Evolutionary conservation across 345 rosid genomes (phyloP).

Genomic region (Psidium friedrichsthalianum): DNA sequence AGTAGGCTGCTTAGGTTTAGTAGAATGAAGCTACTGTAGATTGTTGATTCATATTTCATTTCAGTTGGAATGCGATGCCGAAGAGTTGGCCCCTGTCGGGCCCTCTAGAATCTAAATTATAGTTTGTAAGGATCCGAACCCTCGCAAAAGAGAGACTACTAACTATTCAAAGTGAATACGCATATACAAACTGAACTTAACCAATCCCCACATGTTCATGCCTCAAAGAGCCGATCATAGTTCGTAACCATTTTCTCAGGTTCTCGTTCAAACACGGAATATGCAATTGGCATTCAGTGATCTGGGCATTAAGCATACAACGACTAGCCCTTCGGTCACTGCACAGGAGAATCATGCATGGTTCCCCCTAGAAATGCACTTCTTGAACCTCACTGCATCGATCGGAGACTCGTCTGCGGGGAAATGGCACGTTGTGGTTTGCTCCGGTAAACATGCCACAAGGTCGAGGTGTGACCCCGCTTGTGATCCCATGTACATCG

Average conservation of each 20-base stretch:
- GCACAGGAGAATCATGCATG: slow-evolving; percentile 1
- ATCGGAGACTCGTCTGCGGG: slow-evolving; percentile 53
- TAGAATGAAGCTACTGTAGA: background rate
- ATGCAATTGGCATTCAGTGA: background rate
- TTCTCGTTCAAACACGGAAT: background rate
- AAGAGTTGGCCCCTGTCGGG: background rate
- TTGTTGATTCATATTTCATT: no score
- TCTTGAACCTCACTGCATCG: slow-evolving; percentile 47
- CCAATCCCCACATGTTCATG: background rate
- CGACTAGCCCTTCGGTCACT: background rate
- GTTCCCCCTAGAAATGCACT: slow-evolving; percentile 29
- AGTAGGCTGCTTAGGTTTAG: background rate
- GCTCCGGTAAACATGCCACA: slow-evolving; percentile 40
- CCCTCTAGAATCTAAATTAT: background rate
- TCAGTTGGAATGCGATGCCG: background rate
- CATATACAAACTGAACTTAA: background rate
- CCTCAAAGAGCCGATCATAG: background rate
- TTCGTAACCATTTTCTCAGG: background rate
- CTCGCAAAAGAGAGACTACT: background rate
- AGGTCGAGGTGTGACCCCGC: slow-evolving; percentile 41
- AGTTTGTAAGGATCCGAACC: background rate
- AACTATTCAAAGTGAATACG: background rate
- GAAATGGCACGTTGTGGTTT: slow-evolving; percentile 40
- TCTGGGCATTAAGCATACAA: background rate
- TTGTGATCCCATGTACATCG: slow-evolving; percentile 42